Evolutionary conservation across 1,284 basidiomycete species (phyloP), one percentile per base, ranked within the genome.

Genomic region (Cryptococcus jaspeensis): DNA sequence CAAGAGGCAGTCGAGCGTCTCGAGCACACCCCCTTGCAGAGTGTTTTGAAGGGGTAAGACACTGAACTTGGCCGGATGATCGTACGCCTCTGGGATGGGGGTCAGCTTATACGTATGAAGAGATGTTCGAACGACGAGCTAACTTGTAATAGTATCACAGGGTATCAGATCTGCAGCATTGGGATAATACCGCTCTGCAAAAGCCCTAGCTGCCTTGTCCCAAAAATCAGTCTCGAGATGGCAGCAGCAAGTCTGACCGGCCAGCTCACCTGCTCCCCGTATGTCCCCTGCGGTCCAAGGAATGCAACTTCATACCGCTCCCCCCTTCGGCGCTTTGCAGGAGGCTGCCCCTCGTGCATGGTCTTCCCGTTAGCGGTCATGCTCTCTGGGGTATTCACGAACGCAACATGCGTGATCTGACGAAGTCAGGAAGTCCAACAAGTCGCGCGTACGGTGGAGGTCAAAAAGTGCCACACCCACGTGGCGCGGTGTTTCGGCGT

Each of bases 11-110:
- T 74, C 71, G 48, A 77, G 63, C 16, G 77, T 75, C 42, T 79
- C 76, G 25, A 67, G 63, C 5, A 79, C 77, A 25, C 58, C 58
- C 22, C 77, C 76, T 43, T 76, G 73, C 15, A 78, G 67, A 16
- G 73, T 75, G 59, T 79, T 79, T 49, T 78, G 70, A 25, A 79
- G 53, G 5, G 77, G 77, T 22, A 78, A 47, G 49, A 77, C 71
- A 47, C 67, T 65, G 59, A 66, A 70, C 15, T 58, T 52, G 3
- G 67, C 55, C 9, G 56, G 45, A 16, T 52, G 37, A 40, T 44
- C 37, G 61, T 73, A 74, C 23, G 69, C 59, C 16, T 63, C 71
- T 72, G 51, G 40, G 40, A 35, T 13, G 18, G 36, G 32, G 28
- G n/a, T 50, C 16, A 56, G 48, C 44, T 40, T 9, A 12, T 32